Base-by-base conservation (phyloP, 306 rosid species). In the Sesbania bispinosa region DNA sequence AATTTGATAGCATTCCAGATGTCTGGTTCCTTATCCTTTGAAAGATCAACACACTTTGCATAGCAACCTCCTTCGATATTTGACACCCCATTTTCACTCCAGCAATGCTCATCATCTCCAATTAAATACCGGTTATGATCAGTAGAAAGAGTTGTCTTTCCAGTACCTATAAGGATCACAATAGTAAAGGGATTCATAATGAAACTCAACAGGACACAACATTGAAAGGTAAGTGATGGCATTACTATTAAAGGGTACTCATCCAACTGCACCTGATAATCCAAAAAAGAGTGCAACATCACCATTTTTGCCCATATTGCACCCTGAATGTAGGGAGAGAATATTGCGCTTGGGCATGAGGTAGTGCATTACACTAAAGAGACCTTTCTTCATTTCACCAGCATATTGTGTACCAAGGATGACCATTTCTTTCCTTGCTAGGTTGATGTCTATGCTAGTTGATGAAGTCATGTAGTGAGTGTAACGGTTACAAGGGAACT, bases 1-100 rank as follows among this genome's bases (percentile, higher is more conserved):
- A 91, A 91, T 76, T 81, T 91, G 72, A 91, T 88, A 41, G 96
- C 90, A 60, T 85, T 91, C 89, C 92, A 91, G 57, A 91, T 88
- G 43, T 91, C 90, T 14, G 92, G 97, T 32, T 90, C 97, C 47
- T 86, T 88, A 5, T 88, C 96, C 71, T 42, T 67, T 7, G 96
- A 85, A 61, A 90, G 85, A 76, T 88, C 97, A 30, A 88, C 79
- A 79, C 95, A 90, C 77, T 90, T 90, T 26, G 97, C 96, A 60
- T 90, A 88, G 84, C 92, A 90, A 29, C 97, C 97, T 26, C 97
- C 96, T 88, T 88, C 97, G 14, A 88, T 90, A 75, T 90, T 90
- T 6, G 96, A 86, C 73, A 90, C 92, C 30, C 97, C 96, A 74
- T 86, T 88, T 47, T 81, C 88, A 62, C 90, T 79, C 92, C 97